Percentiles rank a stretch among this genome's conserved stretches.
phyloP scores from a whole-genome alignment of 257 asterid species.

The Fraxinus quadrangulata region DNA sequence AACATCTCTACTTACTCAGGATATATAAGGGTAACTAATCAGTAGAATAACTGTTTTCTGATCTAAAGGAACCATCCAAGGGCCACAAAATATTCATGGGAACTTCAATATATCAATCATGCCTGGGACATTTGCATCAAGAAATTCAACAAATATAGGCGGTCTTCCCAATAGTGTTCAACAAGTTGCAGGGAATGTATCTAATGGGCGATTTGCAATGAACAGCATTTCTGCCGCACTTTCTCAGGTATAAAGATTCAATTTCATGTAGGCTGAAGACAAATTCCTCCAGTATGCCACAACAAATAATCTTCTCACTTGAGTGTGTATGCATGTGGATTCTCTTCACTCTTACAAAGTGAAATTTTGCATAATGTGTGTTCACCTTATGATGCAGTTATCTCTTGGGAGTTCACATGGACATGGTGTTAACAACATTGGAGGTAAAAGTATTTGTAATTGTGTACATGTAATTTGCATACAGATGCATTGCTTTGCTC shows the following conservation, averaged over 20 bases:
- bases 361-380: slow-evolving; percentile 10
- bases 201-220: slow-evolving; percentile 68
- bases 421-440: slow-evolving; percentile 67
- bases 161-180: slow-evolving; percentile 71
- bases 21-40: slow-evolving; percentile 15
- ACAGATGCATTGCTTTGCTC: slow-evolving; percentile 11
- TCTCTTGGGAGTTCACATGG: slow-evolving; percentile 78
- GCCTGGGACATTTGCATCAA: slow-evolving; percentile 65
- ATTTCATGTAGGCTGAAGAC: slow-evolving; percentile 17
- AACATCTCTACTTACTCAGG: slow-evolving; percentile 11
- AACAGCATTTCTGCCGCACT: slow-evolving; percentile 65
- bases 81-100: slow-evolving; percentile 75
- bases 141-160: slow-evolving; percentile 60
- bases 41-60: slow-evolving; percentile 7
- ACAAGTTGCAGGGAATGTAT: slow-evolving; percentile 69
- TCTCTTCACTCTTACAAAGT: not conserved
- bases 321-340: not conserved
- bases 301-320: slow-evolving; percentile 8
- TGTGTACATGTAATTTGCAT: slow-evolving; percentile 23
- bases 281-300: slow-evolving; percentile 4
- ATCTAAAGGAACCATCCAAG: slow-evolving; percentile 59
- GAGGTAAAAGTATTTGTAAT: slow-evolving; percentile 55
- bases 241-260: slow-evolving; percentile 61
- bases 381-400: slow-evolving; percentile 52
- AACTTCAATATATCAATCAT: slow-evolving; percentile 69